phyloP scores from a whole-genome alignment of 805 yeast species.

The Yamadazyma tumulicola region DNA sequence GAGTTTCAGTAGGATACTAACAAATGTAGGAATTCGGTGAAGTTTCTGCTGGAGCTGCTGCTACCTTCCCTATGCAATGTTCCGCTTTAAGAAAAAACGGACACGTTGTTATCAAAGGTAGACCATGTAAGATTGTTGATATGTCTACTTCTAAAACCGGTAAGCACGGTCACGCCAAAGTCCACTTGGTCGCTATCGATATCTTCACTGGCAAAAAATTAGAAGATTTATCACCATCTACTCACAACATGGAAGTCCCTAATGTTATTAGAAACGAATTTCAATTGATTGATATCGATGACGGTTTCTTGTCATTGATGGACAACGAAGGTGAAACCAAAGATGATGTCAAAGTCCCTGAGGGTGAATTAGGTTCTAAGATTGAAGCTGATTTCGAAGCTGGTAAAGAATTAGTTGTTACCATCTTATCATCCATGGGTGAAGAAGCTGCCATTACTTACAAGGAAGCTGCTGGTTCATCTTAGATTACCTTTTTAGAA shows the following conservation, averaged over 20 bases:
- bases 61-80: constrained; percentile 99
- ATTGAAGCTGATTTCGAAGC: constrained; percentile 92
- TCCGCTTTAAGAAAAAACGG: constrained; percentile 99
- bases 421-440: constrained; percentile 97
- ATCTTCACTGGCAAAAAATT: constrained; percentile 99
- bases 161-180: constrained; percentile 99
- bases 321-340: constrained; percentile 97
- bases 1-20: too few relatives aligned
- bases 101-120: constrained; percentile 96
- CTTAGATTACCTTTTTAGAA: constrained; percentile 1
- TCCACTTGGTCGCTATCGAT: constrained; percentile 97
- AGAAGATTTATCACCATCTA: constrained; percentile 99
- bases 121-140: constrained; percentile 99
- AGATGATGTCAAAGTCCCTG: constrained; percentile 98
- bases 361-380: constrained; percentile 94
- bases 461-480: constrained; percentile 93
- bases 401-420: constrained; percentile 95
- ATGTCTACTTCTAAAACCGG: constrained; percentile 99
- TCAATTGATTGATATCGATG: constrained; percentile 97
- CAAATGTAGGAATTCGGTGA: constrained; percentile 80
- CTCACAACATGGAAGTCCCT: constrained; percentile 99
- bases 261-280: constrained; percentile 92
- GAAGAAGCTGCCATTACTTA: constrained; percentile 98
- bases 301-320: constrained; percentile 96
- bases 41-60: constrained; percentile 98